Evolutionary conservation across 2,329 filamentous ascomycete genomes (phyloP).

Genomic region (Clonostachys solani): DNA sequence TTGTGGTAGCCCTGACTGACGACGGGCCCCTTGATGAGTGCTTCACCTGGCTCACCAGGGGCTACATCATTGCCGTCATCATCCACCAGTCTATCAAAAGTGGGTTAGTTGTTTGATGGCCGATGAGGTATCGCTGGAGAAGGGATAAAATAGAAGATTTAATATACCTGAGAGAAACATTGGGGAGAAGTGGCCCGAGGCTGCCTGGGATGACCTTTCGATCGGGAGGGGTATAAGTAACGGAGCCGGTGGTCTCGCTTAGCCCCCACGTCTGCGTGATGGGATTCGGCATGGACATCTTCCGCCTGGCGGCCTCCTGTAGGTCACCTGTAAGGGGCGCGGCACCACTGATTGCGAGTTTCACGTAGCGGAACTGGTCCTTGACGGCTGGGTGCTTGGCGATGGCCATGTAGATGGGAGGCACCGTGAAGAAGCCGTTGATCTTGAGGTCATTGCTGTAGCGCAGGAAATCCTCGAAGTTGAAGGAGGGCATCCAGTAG

Average conservation of each 20-base stretch:
- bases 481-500: conserved; percentile 62
- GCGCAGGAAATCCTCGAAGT: conserved; percentile 48
- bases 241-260: conserved; percentile 47
- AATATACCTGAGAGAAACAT: conserved; percentile 16
- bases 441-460: conserved; percentile 45
- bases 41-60: conserved; percentile 46
- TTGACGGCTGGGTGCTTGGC: conserved; percentile 50
- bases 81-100: conserved; percentile 23
- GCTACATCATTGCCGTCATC: conserved; percentile 31
- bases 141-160: not conserved
- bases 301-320: conserved; percentile 43
- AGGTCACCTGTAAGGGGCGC: conserved; percentile 52
- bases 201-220: conserved; percentile 39
- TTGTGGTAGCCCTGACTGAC: conserved; percentile 69
- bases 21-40: conserved; percentile 67
- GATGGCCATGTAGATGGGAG: conserved; percentile 56
- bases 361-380: conserved; percentile 48
- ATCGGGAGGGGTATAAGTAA: conserved; percentile 37
- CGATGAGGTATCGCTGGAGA: not conserved
- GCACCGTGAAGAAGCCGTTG: conserved; percentile 54
- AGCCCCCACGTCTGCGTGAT: conserved; percentile 54
- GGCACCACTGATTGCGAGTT: conserved; percentile 44
- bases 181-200: conserved; percentile 25
- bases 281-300: conserved; percentile 33
- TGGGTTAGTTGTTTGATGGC: not conserved